Percentiles rank a stretch among this genome's conserved stretches.
These are phyloP conservation scores for Backusella liffmaniae DNA, from an alignment of 192 early-diverging fungal species.

Conservation along the genomic window DNA sequence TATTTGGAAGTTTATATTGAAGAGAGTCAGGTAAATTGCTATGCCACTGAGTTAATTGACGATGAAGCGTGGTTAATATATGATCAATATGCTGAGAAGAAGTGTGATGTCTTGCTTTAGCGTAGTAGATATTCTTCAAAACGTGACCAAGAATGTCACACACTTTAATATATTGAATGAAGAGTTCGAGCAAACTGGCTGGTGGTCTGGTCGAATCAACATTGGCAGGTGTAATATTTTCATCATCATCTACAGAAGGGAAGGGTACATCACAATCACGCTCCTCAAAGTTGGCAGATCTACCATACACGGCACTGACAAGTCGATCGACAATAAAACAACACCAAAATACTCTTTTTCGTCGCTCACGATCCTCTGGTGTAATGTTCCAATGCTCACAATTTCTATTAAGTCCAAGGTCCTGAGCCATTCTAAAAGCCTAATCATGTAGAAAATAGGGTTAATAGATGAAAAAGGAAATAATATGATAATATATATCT, in stretches of 20 bases:
- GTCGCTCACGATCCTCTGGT: constrained; percentile 54
- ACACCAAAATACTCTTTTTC: constrained; percentile 75
- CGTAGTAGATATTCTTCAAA: constrained; percentile 49
- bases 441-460: neutral
- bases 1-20: constrained; percentile 44
- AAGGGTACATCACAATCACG: constrained; percentile 44
- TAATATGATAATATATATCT: neutral
- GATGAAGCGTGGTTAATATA: constrained; percentile 29
- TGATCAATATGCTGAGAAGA: constrained; percentile 26
- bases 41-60: constrained; percentile 40
- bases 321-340: constrained; percentile 71
- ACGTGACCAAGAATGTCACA: constrained; percentile 53
- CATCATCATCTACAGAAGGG: constrained; percentile 35
- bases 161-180: constrained; percentile 46
- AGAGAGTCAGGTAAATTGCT: constrained; percentile 39
- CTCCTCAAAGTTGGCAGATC: constrained; percentile 49
- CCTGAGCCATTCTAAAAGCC: constrained; percentile 77
- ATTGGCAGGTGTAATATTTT: neutral
- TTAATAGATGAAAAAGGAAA: constrained; percentile 4
- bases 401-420: constrained; percentile 73
- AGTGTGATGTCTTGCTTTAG: constrained; percentile 31
- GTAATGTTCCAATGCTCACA: constrained; percentile 56
- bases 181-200: constrained; percentile 27
- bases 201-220: constrained; percentile 9
- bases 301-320: constrained; percentile 63